phyloP scores from a whole-genome alignment of 2,329 filamentous ascomycete species.

The Ophiostoma montium region DNA sequence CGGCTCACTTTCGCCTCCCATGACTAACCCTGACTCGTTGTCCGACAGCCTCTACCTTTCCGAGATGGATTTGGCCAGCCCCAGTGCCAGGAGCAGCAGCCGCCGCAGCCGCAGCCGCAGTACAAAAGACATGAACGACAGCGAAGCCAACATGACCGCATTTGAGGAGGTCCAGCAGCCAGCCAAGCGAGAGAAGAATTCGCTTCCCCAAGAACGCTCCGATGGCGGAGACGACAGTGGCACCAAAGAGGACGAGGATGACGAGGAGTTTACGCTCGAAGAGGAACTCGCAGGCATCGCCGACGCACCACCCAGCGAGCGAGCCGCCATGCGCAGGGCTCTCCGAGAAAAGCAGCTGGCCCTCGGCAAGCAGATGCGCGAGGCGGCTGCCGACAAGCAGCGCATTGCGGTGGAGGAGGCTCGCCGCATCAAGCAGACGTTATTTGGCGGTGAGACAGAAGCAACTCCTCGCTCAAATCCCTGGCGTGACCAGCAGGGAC shows the following conservation, averaged over 20 bases:
- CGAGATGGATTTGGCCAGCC: no score
- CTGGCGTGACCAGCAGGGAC: background rate
- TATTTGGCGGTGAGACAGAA: background rate
- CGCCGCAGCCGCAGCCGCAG: no score
- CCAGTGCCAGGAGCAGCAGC: no score
- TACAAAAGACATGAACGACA: no score
- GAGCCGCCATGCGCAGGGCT: slow-evolving; percentile 5
- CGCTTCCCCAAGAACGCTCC: no score
- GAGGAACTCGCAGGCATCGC: slow-evolving; percentile 13
- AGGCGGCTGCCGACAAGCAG: slow-evolving; percentile 6
- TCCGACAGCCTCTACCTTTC: no score
- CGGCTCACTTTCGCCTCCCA: no score
- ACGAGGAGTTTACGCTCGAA: slow-evolving; percentile 10
- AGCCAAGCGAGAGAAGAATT: no score
- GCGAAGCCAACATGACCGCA: no score
- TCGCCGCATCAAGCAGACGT: background rate
- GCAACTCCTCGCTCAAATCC: background rate
- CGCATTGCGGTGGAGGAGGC: slow-evolving; percentile 7
- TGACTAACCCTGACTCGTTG: no score
- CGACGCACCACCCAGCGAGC: slow-evolving; percentile 5
- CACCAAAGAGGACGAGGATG: background rate
- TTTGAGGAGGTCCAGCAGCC: no score
- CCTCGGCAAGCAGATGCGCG: background rate
- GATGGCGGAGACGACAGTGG: background rate
- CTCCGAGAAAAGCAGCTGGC: slow-evolving; percentile 4